Evolutionary conservation across 1,139 yeast genomes (phyloP), one percentile per base, ranked within the genome.

Genomic region (Meyerozyma sp.): DNA sequence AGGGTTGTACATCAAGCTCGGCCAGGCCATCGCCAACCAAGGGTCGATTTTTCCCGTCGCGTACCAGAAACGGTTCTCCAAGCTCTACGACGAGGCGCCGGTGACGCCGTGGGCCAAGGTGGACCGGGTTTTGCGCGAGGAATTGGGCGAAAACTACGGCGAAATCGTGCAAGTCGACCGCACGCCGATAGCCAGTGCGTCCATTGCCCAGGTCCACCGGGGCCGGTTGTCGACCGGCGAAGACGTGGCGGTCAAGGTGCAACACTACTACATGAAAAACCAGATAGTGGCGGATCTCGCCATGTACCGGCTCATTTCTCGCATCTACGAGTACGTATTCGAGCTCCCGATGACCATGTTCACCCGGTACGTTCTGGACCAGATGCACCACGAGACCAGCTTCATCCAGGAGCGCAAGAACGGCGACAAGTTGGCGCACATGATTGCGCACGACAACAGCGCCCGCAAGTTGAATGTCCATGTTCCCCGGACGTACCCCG

Each of bases 11-110:
- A 82, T 86, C 55, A 86, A 86, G 59, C 61, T 84, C 52, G 91
- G 91, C 34, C 91, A 84, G 65, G 83, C 86, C 32, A 75, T 84
- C 36, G 90, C 90, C 14, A 78, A 84, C 54, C 90, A 84, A 54
- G 84, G 86, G 1, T 65, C 74, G 11, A 67, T 83, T 49, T 79
- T 86, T 54, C 95, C 95, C 1, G 60, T 68, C 28, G 83, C 78
- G 20, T 83, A 66, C 56, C 85, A 81, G 50, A 67, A 64, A 38
- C 70, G 75, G 50, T 81, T 84, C 56, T 68, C 73, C 14, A 61
- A 66, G 46, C 63, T 86, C 40, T 86, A 84, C 53, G 94, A 86
- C 56, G 70, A 74, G 42, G 95, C 93, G 1, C 90, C 91, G 0
- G 68, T 65, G 38, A 93, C 85, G 53, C 46, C 73, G 1, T 84